Evolutionary conservation across 1,284 basidiomycete genomes (phyloP).

Genomic region (Sanghuangporus sanghuang): DNA sequence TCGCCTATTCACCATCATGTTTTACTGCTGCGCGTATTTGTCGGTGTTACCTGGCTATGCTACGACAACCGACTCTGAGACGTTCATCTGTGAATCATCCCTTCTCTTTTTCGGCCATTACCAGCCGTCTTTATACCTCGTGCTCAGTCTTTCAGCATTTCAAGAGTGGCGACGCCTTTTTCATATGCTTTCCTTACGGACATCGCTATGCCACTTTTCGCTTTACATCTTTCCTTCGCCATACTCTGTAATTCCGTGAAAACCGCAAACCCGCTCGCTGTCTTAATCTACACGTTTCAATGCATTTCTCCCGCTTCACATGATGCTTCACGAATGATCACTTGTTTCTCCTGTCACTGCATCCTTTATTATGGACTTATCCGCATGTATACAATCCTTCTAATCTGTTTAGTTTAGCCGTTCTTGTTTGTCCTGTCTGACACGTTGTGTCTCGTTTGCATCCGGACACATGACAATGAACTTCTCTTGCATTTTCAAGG

Average conservation of each 20-base stretch:
- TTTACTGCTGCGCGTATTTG: not conserved
- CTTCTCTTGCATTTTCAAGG: conserved; percentile 1
- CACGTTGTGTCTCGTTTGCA: not conserved
- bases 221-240: not conserved
- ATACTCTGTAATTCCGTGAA: not conserved
- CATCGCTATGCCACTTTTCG: not conserved
- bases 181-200: not conserved
- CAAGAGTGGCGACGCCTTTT: not conserved
- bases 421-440: not conserved
- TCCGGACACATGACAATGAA: not conserved
- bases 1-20: not conserved
- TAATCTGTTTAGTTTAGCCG: not conserved
- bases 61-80: not conserved
- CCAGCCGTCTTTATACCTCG: not conserved
- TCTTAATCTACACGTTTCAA: not conserved
- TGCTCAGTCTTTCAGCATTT: not conserved
- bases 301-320: not conserved
- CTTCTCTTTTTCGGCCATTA: not conserved
- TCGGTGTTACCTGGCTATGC: not conserved
- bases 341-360: not conserved
- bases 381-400: not conserved
- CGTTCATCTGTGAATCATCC: not conserved
- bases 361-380: not conserved
- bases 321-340: not conserved
- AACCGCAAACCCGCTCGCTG: not conserved